These are phyloP conservation scores for Plasmodium sp. DNA, from an alignment of 169 alveolate genomes.

Conservation along the genomic window DNA sequence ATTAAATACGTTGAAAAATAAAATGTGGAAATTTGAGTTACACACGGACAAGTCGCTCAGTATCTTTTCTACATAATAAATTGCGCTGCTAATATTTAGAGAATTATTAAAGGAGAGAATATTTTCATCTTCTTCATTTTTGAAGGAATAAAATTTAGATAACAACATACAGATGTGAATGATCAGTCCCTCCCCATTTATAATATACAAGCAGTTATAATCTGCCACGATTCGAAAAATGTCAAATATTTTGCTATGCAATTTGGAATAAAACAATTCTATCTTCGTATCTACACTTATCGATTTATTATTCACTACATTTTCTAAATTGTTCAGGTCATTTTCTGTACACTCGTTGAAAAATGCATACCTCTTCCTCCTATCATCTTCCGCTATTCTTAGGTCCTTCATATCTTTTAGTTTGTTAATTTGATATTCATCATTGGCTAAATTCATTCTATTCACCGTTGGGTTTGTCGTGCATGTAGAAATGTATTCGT, in stretches of 20 bases:
- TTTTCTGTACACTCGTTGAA: constrained; percentile 11
- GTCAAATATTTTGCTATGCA: constrained; percentile 50
- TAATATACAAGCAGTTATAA: constrained; percentile 52
- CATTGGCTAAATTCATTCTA: constrained; percentile 42
- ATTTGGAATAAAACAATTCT: constrained; percentile 55
- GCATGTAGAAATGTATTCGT: not conserved
- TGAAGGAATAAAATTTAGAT: constrained; percentile 50
- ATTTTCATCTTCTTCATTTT: constrained; percentile 67
- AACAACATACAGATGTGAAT: constrained; percentile 58
- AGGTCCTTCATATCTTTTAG: constrained; percentile 20
- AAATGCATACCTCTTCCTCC: not conserved
- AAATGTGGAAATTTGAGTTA: constrained; percentile 75
- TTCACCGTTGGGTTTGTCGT: not conserved
- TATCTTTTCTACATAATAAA: constrained; percentile 56
- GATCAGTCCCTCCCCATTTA: constrained; percentile 69
- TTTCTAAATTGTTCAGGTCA: constrained; percentile 51
- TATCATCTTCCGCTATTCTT: constrained; percentile 32
- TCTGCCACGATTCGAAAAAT: constrained; percentile 68
- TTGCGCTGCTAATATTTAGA: constrained; percentile 62
- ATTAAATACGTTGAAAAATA: constrained; percentile 81
- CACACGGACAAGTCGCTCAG: constrained; percentile 42
- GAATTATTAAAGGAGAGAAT: constrained; percentile 41
- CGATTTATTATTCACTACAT: constrained; percentile 17
- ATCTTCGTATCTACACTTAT: constrained; percentile 57
- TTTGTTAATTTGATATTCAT: constrained; percentile 16